A percentile compares a stretch with the other conserved stretches of the same genome.
These are phyloP conservation scores for Orobanche coerulescens DNA, from an alignment of 257 asterid genomes.

Conservation along the genomic window DNA sequence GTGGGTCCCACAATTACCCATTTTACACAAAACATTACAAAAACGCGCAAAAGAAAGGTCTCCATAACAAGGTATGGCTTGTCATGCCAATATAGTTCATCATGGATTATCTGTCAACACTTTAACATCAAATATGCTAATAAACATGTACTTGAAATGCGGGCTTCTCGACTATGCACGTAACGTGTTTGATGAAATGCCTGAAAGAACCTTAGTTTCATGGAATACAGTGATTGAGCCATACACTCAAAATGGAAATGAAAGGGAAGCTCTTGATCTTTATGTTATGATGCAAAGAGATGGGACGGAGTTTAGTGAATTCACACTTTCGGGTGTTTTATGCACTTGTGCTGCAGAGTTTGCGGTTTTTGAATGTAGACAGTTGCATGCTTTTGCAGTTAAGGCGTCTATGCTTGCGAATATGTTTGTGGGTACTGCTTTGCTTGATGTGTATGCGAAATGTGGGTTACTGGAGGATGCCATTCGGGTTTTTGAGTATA, in stretches of 20 bases:
- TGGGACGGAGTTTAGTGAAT: slow-evolving; percentile 56
- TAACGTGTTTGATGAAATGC: slow-evolving; percentile 73
- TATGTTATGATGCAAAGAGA: slow-evolving; percentile 57
- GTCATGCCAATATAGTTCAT: slow-evolving; percentile 54
- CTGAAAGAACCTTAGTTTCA: slow-evolving; percentile 47
- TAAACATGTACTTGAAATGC: slow-evolving; percentile 63
- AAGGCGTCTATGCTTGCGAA: slow-evolving; percentile 50
- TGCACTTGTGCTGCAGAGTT: slow-evolving; percentile 68
- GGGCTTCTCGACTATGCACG: slow-evolving; percentile 37
- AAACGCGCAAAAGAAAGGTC: slow-evolving; percentile 44
- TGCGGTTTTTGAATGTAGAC: slow-evolving; percentile 60
- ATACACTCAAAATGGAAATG: slow-evolving; percentile 45
- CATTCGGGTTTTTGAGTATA: slow-evolving; percentile 37
- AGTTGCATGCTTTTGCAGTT: slow-evolving; percentile 61
- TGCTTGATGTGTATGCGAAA: slow-evolving; percentile 82
- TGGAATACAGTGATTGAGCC: slow-evolving; percentile 79
- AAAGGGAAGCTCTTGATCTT: slow-evolving; percentile 43
- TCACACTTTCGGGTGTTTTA: slow-evolving; percentile 63
- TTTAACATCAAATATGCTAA: slow-evolving; percentile 63
- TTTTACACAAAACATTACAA: too few relatives aligned
- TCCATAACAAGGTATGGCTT: slow-evolving; percentile 36
- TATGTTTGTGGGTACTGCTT: slow-evolving; percentile 60
- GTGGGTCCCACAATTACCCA: too few relatives aligned
- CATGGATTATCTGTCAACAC: slow-evolving; percentile 45
- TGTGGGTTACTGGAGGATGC: slow-evolving; percentile 55